phyloP scores from a whole-genome alignment of 2,329 filamentous ascomycete species.

The Alternaria rosae region DNA sequence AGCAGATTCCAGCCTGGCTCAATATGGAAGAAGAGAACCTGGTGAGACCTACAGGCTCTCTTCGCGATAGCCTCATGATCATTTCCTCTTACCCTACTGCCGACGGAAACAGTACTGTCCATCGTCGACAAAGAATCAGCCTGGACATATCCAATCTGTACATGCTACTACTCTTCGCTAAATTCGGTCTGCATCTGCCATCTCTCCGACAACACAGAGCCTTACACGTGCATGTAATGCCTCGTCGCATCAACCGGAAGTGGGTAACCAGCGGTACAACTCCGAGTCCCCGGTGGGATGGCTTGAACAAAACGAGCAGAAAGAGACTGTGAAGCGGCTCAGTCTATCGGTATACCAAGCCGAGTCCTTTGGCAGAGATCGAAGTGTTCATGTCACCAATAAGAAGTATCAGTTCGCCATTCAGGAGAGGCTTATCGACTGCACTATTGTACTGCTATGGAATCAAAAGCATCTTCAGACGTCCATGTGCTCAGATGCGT shows the following conservation, averaged over 20 bases:
- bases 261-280: neutral
- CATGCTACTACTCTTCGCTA: neutral
- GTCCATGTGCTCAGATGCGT: too few species aligned
- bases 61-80: neutral
- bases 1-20: neutral
- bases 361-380: neutral
- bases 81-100: neutral
- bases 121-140: neutral
- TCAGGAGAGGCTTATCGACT: neutral
- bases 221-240: neutral
- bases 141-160: neutral
- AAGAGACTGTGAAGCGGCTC: neutral
- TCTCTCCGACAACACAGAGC: neutral
- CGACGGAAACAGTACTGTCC: neutral
- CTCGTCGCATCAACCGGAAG: neutral
- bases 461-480: too few species aligned
- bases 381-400: neutral
- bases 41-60: neutral
- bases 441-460: too few species aligned
- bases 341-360: neutral
- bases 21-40: neutral
- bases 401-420: neutral
- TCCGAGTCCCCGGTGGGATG: neutral
- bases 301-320: neutral
- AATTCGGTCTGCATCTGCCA: neutral